A percentile compares a stretch with the other conserved stretches of the same genome.
These are phyloP conservation scores for Penicillium hordei DNA, from an alignment of 2,329 filamentous ascomycete species.

Conservation along the genomic window DNA sequence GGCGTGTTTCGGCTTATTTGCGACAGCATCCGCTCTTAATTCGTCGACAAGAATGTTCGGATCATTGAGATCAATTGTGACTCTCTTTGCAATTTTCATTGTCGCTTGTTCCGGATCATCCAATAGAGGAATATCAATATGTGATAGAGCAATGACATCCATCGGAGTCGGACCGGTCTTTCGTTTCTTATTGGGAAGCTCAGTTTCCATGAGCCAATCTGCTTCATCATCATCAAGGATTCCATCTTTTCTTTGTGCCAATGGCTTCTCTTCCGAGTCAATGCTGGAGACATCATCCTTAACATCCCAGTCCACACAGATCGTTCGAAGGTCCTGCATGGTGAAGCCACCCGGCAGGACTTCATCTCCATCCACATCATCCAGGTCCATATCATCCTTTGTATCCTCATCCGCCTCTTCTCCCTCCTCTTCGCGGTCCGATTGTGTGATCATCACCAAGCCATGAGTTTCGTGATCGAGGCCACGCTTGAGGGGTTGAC, in stretches of 20 bases:
- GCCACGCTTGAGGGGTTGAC: conserved; percentile 55
- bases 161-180: conserved; percentile 50
- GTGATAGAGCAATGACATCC: conserved; percentile 53
- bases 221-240: conserved; percentile 55
- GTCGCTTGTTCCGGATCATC: conserved; percentile 78
- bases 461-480: conserved; percentile 58
- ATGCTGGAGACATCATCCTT: conserved; percentile 46
- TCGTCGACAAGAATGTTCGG: conserved; percentile 82
- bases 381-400: conserved; percentile 50
- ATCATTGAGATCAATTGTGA: conserved; percentile 84
- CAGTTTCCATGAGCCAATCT: conserved; percentile 50
- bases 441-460: conserved; percentile 49
- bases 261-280: conserved; percentile 19
- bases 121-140: conserved; percentile 68
- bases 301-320: conserved; percentile 82
- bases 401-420: conserved; percentile 54
- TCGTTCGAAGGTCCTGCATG: conserved; percentile 76
- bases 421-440: conserved; percentile 49
- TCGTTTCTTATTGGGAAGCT: conserved; percentile 64
- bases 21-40: conserved; percentile 61
- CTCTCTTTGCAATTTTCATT: conserved; percentile 70
- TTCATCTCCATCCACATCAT: conserved; percentile 60
- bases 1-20: conserved; percentile 51
- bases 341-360: conserved; percentile 68
- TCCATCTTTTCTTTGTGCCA: conserved; percentile 3